Evolutionary conservation across 2,329 filamentous ascomycete genomes (phyloP).

Genomic region (Penicillium concentricum): DNA sequence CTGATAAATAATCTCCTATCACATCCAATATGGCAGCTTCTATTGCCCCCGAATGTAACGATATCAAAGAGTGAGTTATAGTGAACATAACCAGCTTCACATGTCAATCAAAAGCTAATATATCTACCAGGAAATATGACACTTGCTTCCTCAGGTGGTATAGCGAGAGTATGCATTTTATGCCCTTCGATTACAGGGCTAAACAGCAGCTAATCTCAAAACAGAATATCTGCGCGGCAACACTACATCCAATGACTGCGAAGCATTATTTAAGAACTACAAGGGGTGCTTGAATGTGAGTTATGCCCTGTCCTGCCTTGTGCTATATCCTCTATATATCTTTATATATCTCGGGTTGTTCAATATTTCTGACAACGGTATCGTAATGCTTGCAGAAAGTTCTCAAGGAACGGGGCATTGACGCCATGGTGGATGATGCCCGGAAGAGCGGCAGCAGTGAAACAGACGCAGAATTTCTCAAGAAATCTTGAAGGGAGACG

Average conservation of each 20-base stretch:
- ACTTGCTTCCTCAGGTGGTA: conserved; percentile 99
- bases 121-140: conserved; percentile 73
- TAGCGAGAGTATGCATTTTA: conserved; percentile 72
- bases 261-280: conserved; percentile 81
- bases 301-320: conserved; percentile 11
- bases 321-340: not conserved
- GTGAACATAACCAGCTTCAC: conserved; percentile 3
- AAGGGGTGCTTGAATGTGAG: conserved; percentile 79
- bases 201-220: conserved; percentile 12
- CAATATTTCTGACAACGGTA: not conserved
- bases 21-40: conserved; percentile 77
- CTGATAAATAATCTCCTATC: not conserved
- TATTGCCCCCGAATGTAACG: conserved; percentile 89
- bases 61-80: conserved; percentile 79
- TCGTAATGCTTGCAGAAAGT: conserved; percentile 62
- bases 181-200: not conserved
- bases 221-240: conserved; percentile 86
- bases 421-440: conserved; percentile 88
- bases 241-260: conserved; percentile 82
- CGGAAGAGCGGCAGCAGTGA: conserved; percentile 79
- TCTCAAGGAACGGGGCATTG: conserved; percentile 84
- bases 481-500: conserved; percentile 22
- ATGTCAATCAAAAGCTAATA: not conserved
- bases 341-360: not conserved
- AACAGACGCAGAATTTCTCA: conserved; percentile 71